Percentiles rank a stretch among this genome's conserved stretches.
Conservation (phyloP, 2,329 filamentous ascomycete species). For the Talaromyces pinophilus region DNA sequence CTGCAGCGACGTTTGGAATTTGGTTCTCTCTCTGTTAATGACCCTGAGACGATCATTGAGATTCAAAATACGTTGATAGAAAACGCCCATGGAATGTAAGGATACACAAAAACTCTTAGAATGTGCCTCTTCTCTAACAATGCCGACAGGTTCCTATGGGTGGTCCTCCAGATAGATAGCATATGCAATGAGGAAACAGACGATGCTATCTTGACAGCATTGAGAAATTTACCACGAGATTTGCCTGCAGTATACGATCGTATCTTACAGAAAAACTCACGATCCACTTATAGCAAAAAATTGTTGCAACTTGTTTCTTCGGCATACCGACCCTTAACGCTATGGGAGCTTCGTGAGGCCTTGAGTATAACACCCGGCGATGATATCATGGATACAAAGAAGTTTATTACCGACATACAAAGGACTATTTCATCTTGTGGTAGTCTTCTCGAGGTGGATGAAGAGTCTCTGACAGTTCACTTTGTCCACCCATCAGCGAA, state of each 20-base stretch:
- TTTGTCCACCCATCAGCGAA: constrained; percentile 17
- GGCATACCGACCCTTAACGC: background rate
- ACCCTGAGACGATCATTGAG: constrained; percentile 9
- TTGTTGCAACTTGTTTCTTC: background rate
- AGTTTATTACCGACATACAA: constrained; percentile 4
- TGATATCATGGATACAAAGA: background rate
- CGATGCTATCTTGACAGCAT: constrained; percentile 3
- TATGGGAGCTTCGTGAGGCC: constrained; percentile 3
- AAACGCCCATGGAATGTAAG: background rate
- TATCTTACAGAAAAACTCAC: background rate
- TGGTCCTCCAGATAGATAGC: constrained; percentile 13
- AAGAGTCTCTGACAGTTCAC: constrained; percentile 14
- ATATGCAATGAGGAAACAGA: constrained; percentile 11
- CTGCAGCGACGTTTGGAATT: constrained; percentile 5
- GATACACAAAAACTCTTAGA: background rate
- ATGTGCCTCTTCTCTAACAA: background rate
- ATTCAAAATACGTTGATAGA: background rate
- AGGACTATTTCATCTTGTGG: constrained; percentile 11
- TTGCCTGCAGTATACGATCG: constrained; percentile 3
- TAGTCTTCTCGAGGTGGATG: constrained; percentile 10
- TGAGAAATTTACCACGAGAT: constrained; percentile 5
- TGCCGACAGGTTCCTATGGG: constrained; percentile 9
- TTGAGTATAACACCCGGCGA: background rate
- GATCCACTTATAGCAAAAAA: background rate
- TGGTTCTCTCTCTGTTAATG: background rate